Evolutionary conservation across 768 basidiomycete species (phyloP), one percentile per base, ranked within the genome.

Genomic region (Astraeus odoratus): DNA sequence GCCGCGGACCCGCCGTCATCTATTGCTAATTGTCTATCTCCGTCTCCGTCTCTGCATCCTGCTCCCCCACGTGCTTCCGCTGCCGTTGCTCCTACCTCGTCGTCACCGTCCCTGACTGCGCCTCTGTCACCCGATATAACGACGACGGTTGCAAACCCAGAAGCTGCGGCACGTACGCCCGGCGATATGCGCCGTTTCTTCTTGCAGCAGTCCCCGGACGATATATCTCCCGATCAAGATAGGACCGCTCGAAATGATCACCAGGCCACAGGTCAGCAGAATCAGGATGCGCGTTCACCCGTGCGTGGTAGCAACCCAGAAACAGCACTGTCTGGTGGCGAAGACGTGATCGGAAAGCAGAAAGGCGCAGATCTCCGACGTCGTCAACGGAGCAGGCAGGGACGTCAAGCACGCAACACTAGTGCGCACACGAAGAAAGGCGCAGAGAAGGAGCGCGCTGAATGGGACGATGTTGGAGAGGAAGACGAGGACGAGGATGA

Each of bases 121-220:
- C 15, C 25, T 15, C 6, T n/a, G 24, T 6, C 26, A 3, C 27
- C 33, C n/a, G 43, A 50, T 22, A 29, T 39, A 4, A 25, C 46
- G 3, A 34, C 48, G 12, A 39, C 52, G 4, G 39, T 44, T 10
- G 16, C n/a, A n/a, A n/a, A n/a, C n/a, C n/a, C 29, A 3, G 40
- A 52, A 37, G 44, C 20, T 23, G 7, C 24, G 37, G 20, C 37
- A 9, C 19, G 22, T 15, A 38, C 37, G 24, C 37, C 37, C 61
- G 24, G 50, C 63, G n/a, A 68, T 67, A 47, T 57, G 56, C 62
- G 67, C 48, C 63, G 66, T 8, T 74, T 73, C 56, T 74, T 75
- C 62, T 54, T 74, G 13, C 68, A 65, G 45, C 66, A 72, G 24
- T 72, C 72, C 8, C 72, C 72, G 15, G 69, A 67, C 4, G 54